These are phyloP conservation scores for Diaporthe nobilis DNA, from an alignment of 2,329 filamentous ascomycete species.

Conservation along the genomic window DNA sequence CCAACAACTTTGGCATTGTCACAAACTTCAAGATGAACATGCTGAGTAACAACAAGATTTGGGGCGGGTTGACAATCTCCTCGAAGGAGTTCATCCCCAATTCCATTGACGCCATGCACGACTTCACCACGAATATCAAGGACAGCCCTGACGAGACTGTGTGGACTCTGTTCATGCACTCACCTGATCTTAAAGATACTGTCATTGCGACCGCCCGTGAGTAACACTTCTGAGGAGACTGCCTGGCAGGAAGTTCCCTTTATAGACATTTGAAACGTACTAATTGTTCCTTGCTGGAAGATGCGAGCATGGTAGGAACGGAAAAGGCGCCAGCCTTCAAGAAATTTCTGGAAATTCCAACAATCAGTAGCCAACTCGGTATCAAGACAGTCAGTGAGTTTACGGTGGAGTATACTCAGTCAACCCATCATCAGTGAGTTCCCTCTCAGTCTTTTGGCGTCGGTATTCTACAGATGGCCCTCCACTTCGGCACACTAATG, in stretches of 20 bases:
- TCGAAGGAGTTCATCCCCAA: neutral
- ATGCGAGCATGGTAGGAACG: conserved; percentile 13
- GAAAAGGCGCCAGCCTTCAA: conserved; percentile 14
- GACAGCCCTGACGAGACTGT: conserved; percentile 3
- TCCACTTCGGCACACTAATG: neutral
- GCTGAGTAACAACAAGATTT: conserved; percentile 18
- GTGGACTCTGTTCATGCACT: conserved; percentile 18
- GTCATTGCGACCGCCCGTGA: conserved; percentile 13
- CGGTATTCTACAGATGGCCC: too few species aligned
- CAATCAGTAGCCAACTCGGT: neutral
- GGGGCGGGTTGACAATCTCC: conserved; percentile 15
- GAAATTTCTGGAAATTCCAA: conserved; percentile 2
- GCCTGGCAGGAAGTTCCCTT: too few species aligned
- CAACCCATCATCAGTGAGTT: conserved; percentile 10
- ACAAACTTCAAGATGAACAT: conserved; percentile 45
- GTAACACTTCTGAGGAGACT: neutral
- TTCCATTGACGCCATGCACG: conserved; percentile 17
- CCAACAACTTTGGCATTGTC: conserved; percentile 58
- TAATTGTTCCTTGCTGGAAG: neutral
- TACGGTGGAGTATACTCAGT: conserved; percentile 23
- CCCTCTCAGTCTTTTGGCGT: too few species aligned
- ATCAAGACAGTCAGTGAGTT: conserved; percentile 18
- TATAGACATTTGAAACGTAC: neutral
- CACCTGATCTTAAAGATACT: conserved; percentile 6
- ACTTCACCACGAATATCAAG: neutral